These are phyloP conservation scores for Dryadomyces sulphureus DNA, from an alignment of 2,329 filamentous ascomycete genomes.

Conservation along the genomic window DNA sequence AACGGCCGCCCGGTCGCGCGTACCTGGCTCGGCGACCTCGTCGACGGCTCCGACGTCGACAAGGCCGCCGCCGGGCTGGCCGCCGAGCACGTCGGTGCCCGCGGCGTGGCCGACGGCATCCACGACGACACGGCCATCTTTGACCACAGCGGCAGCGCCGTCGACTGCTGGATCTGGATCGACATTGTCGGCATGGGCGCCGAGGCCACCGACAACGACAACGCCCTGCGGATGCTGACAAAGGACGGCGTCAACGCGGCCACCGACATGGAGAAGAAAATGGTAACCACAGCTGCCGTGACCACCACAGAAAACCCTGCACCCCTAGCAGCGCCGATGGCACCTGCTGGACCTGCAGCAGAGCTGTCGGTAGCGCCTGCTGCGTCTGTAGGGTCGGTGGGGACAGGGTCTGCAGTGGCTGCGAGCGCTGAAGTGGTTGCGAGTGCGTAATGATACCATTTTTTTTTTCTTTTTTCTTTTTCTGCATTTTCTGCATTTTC, in stretches of 20 bases:
- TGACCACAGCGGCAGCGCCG: conserved; percentile 21
- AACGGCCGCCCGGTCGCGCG: conserved; percentile 33
- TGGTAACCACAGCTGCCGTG: no score
- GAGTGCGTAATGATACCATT: not conserved
- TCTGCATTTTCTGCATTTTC: not conserved
- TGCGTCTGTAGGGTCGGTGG: no score
- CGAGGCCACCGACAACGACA: conserved; percentile 9
- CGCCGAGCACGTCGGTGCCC: conserved; percentile 3
- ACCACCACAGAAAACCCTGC: no score
- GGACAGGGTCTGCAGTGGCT: no score
- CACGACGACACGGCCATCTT: conserved; percentile 37
- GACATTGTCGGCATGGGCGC: conserved; percentile 34
- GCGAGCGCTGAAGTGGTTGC: not conserved
- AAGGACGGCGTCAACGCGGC: conserved; percentile 8
- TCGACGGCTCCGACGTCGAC: conserved; percentile 27
- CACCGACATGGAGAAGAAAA: no score
- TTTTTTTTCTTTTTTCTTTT: not conserved
- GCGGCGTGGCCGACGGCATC: conserved; percentile 21
- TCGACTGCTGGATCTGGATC: conserved; percentile 38
- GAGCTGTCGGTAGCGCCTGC: conserved; percentile 23
- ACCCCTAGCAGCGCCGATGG: no score
- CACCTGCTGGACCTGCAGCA: no score
- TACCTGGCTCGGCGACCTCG: conserved; percentile 33
- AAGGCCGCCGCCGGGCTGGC: conserved; percentile 15
- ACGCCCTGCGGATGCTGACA: conserved; percentile 8